Conservation (phyloP, 257 asterid species). For the Salvia hispanica region DNA sequence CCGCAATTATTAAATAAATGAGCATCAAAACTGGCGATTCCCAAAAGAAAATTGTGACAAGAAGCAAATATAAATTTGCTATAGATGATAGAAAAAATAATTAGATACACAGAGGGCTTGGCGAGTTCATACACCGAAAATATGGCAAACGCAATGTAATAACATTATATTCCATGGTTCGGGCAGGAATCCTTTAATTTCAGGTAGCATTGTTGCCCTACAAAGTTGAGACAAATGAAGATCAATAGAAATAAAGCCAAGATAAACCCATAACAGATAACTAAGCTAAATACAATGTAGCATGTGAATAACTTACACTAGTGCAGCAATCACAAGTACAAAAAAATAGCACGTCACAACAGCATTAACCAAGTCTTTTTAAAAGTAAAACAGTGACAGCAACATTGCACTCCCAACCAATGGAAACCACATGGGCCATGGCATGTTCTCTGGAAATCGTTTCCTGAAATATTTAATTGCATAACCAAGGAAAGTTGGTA, state of each 20-base stretch:
- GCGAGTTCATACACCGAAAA: conserved; percentile 57
- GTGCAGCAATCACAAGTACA: conserved; percentile 90
- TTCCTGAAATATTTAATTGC: conserved; percentile 57
- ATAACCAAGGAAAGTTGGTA: conserved; percentile 13
- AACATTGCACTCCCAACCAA: conserved; percentile 96
- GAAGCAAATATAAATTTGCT: background rate
- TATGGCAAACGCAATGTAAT: conserved; percentile 75
- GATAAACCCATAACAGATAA: conserved; percentile 4
- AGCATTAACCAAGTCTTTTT: conserved; percentile 98
- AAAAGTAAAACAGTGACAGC: conserved; percentile 89
- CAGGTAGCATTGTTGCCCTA: conserved; percentile 91
- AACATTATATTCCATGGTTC: conserved; percentile 71
- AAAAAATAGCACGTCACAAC: conserved; percentile 91
- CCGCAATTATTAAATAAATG: conserved; percentile 1
- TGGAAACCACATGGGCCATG: conserved; percentile 95
- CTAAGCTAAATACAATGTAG: conserved; percentile 26
- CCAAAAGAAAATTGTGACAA: conserved; percentile 6
- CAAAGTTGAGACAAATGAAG: conserved; percentile 34
- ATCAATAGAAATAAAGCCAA: background rate
- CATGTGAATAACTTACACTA: conserved; percentile 71
- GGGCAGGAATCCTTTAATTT: conserved; percentile 73
- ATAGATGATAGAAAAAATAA: conserved; percentile 17
- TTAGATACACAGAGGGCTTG: conserved; percentile 24
- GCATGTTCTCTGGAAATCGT: conserved; percentile 98
- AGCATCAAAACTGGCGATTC: background rate